Percentiles rank a stretch among this genome's conserved stretches.
phyloP scores from a whole-genome alignment of 345 rosid genomes.

The Brassica juncea region DNA sequence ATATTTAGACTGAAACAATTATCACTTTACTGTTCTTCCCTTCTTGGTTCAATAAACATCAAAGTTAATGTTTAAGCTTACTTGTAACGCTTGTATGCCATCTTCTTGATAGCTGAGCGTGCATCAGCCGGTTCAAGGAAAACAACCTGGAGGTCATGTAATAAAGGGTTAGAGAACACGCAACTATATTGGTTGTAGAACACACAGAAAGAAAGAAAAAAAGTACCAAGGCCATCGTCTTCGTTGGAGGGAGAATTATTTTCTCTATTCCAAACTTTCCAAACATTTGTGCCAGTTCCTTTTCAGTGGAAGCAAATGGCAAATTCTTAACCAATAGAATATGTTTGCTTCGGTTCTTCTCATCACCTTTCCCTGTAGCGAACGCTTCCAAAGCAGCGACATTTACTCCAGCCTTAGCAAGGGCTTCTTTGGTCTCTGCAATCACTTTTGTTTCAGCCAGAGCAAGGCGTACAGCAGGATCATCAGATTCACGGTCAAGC shows the following conservation, averaged over 20 bases:
- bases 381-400: slow-evolving; percentile 66
- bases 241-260: slow-evolving; percentile 83
- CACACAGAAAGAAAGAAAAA: neutral
- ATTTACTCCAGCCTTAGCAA: slow-evolving; percentile 80
- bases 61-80: slow-evolving; percentile 44
- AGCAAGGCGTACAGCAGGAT: slow-evolving; percentile 95
- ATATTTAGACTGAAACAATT: slow-evolving; percentile 3
- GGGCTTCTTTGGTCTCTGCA: slow-evolving; percentile 84
- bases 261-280: slow-evolving; percentile 87
- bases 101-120: slow-evolving; percentile 79
- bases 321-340: slow-evolving; percentile 85
- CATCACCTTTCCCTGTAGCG: slow-evolving; percentile 61
- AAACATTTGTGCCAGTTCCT: slow-evolving; percentile 77
- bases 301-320: slow-evolving; percentile 87
- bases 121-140: slow-evolving; percentile 91
- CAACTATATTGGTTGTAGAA: neutral
- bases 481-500: slow-evolving; percentile 85
- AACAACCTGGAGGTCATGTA: slow-evolving; percentile 59
- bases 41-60: slow-evolving; percentile 11
- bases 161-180: slow-evolving; percentile 10
- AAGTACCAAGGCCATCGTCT: slow-evolving; percentile 84
- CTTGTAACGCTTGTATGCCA: slow-evolving; percentile 91
- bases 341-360: slow-evolving; percentile 75
- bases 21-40: slow-evolving; percentile 8
- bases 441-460: slow-evolving; percentile 96